Base-by-base conservation (phyloP, 1,139 yeast species). In the Yamadazyma buinensis region DNA sequence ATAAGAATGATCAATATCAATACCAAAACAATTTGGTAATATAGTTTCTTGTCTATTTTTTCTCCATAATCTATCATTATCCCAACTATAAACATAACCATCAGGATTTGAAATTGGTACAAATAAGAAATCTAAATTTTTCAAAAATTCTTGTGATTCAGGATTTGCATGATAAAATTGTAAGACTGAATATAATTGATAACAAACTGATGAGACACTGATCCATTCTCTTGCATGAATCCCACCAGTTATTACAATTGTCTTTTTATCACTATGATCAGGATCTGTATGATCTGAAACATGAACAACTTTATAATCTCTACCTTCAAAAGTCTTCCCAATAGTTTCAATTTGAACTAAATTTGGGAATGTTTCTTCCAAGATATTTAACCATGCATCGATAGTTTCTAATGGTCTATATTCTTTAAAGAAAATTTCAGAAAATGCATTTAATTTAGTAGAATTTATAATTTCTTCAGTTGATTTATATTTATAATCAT, bases 211-310 rank as follows among this genome's bases (percentile, higher is more conserved):
- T 7, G 90, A 75, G 4, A 81, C 77, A 20, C 90, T 76, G 14
- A 87, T 73, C 97, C 97, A 88, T 58, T 88, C 97, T 32, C 97
- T 71, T 0, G 95, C 94, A 57, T 88, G 96, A 2, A 83, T 72
- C 1, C 95, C 96, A 15, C 92, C 90, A 1, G 92, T 78, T 11
- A 88, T 67, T 1, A 87, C 84, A 32, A 88, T 72, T 0, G 94
- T 84, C 51, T 78, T 80, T 49, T 76, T 72, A 14, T 68, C 64
- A 15, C 50, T 46, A 32, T 77, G 80, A 23, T 70, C 67, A 24
- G 55, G 47, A n/a, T 63, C 68, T 25, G 47, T 42, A 23, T 73
- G 74, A 3, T 74, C 69, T 2, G 78, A 64, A 22, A 86, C 55
- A 49, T 84, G 85, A 22, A 86, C 60, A 0, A 84, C 84, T 34